phyloP scores from a whole-genome alignment of 2,329 filamentous ascomycete genomes.

The Zopfia rhizophila region DNA sequence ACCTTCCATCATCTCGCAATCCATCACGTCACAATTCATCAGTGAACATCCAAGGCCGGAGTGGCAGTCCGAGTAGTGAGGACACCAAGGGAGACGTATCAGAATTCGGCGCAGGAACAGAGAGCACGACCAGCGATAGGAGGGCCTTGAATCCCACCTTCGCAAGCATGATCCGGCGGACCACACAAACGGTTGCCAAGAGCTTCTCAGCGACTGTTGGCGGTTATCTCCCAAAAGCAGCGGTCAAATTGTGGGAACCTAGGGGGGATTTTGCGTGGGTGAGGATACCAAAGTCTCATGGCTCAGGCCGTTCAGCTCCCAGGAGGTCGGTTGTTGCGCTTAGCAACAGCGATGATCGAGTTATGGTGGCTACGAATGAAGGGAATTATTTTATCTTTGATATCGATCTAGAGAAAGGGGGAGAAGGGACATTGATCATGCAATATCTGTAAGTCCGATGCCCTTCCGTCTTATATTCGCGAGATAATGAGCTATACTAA shows the following conservation, averaged over 20 bases:
- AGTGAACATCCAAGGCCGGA: conserved; percentile 37
- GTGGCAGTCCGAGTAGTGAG: conserved; percentile 45
- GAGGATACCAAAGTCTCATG: conserved; percentile 76
- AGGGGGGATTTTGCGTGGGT: conserved; percentile 92
- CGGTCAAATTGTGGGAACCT: conserved; percentile 96
- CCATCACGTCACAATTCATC: conserved; percentile 7
- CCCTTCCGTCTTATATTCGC: too few species aligned
- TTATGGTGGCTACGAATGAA: conserved; percentile 95
- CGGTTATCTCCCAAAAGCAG: conserved; percentile 86
- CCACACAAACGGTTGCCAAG: conserved; percentile 88
- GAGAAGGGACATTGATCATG: too few species aligned
- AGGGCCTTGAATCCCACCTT: conserved; percentile 73
- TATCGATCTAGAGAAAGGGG: too few species aligned
- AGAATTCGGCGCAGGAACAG: conserved; percentile 38
- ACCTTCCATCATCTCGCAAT: conserved; percentile 3
- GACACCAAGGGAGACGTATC: conserved; percentile 16
- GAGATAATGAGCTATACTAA: too few species aligned
- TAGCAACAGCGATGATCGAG: conserved; percentile 88
- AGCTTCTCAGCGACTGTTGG: conserved; percentile 85
- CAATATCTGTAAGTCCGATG: too few species aligned
- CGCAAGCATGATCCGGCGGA: conserved; percentile 84
- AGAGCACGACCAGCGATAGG: conserved; percentile 19
- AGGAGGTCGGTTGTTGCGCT: conserved; percentile 90
- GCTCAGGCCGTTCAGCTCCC: conserved; percentile 55
- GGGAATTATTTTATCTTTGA: conserved; percentile 91